Percentiles rank a stretch among this genome's conserved stretches.
These are phyloP conservation scores for Polygonum aviculare DNA, from an alignment of 148 eudicot genomes.

Conservation along the genomic window DNA sequence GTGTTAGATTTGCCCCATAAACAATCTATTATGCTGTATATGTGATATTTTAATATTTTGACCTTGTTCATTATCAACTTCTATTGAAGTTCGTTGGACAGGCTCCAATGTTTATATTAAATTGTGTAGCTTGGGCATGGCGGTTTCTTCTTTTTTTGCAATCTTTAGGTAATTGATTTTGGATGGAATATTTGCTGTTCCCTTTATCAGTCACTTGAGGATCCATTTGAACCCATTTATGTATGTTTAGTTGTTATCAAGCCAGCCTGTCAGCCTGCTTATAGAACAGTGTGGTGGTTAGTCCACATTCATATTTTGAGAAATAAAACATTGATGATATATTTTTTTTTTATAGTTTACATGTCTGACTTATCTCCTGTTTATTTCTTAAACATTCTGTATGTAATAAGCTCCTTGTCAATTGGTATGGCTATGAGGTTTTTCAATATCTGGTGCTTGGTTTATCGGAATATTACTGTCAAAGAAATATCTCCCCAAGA, in stretches of 20 bases:
- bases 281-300: neutral
- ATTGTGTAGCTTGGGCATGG: neutral
- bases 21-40: neutral
- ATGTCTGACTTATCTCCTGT: neutral
- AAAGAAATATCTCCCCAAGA: neutral
- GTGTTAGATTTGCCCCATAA: neutral
- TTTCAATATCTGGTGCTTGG: neutral
- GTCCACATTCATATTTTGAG: neutral
- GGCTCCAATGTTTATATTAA: neutral
- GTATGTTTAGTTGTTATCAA: neutral
- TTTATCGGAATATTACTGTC: neutral
- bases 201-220: neutral
- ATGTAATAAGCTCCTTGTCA: neutral
- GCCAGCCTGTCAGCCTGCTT: neutral
- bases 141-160: neutral
- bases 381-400: neutral
- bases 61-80: neutral
- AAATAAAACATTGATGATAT: neutral
- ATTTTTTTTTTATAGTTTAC: neutral
- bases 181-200: neutral
- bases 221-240: neutral
- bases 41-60: neutral
- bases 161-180: neutral
- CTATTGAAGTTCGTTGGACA: neutral
- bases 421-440: neutral